Conservation (phyloP, 2,329 filamentous ascomycete species). For the Didymella pomorum region DNA sequence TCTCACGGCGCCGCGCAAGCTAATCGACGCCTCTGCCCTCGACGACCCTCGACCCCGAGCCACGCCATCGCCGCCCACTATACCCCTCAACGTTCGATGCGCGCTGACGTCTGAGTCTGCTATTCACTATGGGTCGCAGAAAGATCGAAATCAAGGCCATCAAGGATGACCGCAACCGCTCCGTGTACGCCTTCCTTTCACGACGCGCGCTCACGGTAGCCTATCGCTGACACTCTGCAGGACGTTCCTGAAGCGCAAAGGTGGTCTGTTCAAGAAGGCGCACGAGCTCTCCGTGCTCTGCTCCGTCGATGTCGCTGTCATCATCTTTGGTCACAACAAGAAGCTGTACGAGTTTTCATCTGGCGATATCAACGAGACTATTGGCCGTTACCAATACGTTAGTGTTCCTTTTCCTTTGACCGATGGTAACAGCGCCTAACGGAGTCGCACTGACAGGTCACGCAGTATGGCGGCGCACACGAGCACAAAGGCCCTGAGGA, state of each 20-base stretch:
- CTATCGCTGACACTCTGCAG: slow-evolving; percentile 58
- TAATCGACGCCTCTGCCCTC: slow-evolving; percentile 37
- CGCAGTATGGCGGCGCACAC: slow-evolving; percentile 86
- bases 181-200: slow-evolving; percentile 74
- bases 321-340: slow-evolving; percentile 99
- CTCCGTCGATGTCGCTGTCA: slow-evolving; percentile 97
- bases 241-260: slow-evolving; percentile 98
- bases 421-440: slow-evolving; percentile 33
- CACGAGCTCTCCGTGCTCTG: slow-evolving; percentile 98
- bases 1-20: slow-evolving; percentile 33
- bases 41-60: slow-evolving; percentile 32
- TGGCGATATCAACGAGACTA: slow-evolving; percentile 87
- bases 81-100: slow-evolving; percentile 35
- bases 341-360: slow-evolving; percentile 99
- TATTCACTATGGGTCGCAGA: slow-evolving; percentile 81
- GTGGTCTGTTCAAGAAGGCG: slow-evolving; percentile 98
- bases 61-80: slow-evolving; percentile 22
- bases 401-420: slow-evolving; percentile 51
- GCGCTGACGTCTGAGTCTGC: slow-evolving; percentile 35
- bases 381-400: slow-evolving; percentile 90
- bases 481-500: slow-evolving; percentile 96
- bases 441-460: slow-evolving; percentile 31
- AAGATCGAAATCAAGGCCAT: slow-evolving; percentile 99
- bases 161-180: slow-evolving; percentile 97
- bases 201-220: slow-evolving; percentile 25